Conservation (phyloP, 2,329 filamentous ascomycete species). For the Trichoderma sp. region DNA sequence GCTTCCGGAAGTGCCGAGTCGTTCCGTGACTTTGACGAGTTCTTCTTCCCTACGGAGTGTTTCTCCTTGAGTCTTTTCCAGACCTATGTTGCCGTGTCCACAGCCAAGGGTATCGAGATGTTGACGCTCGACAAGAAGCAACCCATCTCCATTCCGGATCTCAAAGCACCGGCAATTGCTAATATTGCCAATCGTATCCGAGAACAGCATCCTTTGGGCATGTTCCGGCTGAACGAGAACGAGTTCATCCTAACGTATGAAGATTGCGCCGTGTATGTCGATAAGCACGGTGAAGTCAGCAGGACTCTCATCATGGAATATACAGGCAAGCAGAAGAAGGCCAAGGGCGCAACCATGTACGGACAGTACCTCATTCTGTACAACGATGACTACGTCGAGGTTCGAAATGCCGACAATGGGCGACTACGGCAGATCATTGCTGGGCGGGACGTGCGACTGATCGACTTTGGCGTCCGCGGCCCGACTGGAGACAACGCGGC, state of each 20-base stretch:
- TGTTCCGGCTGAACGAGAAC: constrained; percentile 91
- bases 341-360: constrained; percentile 82
- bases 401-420: constrained; percentile 94
- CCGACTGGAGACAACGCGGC: constrained; percentile 53
- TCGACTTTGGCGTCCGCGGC: constrained; percentile 79
- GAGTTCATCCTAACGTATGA: constrained; percentile 94
- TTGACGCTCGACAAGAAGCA: constrained; percentile 97
- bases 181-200: constrained; percentile 84
- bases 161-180: constrained; percentile 74
- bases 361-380: constrained; percentile 91
- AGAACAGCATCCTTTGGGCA: constrained; percentile 83
- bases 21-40: constrained; percentile 98
- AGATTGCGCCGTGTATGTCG: constrained; percentile 95
- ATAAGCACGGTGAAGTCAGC: constrained; percentile 95
- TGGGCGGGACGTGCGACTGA: constrained; percentile 82
- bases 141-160: constrained; percentile 88
- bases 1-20: constrained; percentile 80
- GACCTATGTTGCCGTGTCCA: constrained; percentile 87
- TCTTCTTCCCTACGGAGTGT: constrained; percentile 95
- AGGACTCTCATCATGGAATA: constrained; percentile 98
- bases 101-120: constrained; percentile 90
- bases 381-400: constrained; percentile 95
- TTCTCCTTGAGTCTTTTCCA: constrained; percentile 96
- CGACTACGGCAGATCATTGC: constrained; percentile 91
- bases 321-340: constrained; percentile 80